Evolutionary conservation across 768 basidiomycete genomes (phyloP), one percentile per base, ranked within the genome.

Genomic region (Sistotremastrum suecicum): DNA sequence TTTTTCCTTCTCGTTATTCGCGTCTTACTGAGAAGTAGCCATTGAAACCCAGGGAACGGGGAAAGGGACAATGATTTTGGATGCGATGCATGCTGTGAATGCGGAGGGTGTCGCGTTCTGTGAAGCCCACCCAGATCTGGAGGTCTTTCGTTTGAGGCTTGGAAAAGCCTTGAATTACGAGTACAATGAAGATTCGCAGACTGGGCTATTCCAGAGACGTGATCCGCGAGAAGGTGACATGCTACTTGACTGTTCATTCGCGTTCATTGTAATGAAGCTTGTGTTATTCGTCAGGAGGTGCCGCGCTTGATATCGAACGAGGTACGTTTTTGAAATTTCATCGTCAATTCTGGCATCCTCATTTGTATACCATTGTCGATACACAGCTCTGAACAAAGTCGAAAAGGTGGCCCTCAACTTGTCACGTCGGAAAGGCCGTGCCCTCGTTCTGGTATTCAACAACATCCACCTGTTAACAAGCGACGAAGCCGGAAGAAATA

Each of bases 121-220:
- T 55, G 84, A 86, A 57, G 87, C 82, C 9, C 86, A 89, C 60
- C 83, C 83, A 12, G 84, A 89, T 61, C 67, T 91, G 11, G 84
- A 89, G 59, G 83, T 91, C 33, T 88, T 92, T 64, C 71, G 82
- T 46, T 69, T 90, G 37, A 76, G 87, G 37, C 69, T 94, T 29
- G 89, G 89, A 41, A 88, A 88, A 60, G 79, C 84, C 7, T 63
- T 90, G 37, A 85, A 89, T 54, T 89, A 79, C 55, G 89, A 94
- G 58, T 90, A 72, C 64, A 79, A 83, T 50, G 84, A 86, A 62
- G 83, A 86, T 57, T 80, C 78, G 29, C 83, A 86, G 58, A 78
- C 75, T 3, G 80, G 78, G 5, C 61, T 92, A 20, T 90, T 90
- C 63, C 83, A 85, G 56, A 63, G 87, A 46, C 67, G 79, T 37